Evolutionary conservation across 2,329 filamentous ascomycete species (phyloP), one percentile per base, ranked within the genome.

Genomic region (Hypoxylon sp.): DNA sequence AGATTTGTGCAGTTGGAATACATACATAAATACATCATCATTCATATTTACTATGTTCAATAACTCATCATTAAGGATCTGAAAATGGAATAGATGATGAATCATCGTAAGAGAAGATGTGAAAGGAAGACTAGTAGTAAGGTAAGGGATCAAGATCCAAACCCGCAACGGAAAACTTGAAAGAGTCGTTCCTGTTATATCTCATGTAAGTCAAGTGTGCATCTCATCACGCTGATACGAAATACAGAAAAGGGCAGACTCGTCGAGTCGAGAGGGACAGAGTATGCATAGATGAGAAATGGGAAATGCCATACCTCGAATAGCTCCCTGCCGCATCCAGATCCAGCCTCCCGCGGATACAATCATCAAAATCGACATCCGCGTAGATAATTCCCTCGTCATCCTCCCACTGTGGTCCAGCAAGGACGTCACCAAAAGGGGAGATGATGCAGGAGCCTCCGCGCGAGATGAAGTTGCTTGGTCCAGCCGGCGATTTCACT

Each of bases 361-460:
- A 97, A 72, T 97, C 93, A 51, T 97, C 92, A 74, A 98, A 91
- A 75, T 98, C 93, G 2, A 94, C 90, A 70, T 96, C 92, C 0
- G 88, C 85, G 34, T 87, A 87, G 56, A 94, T 80, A 30, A 97
- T 78, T 0, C 88, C 87, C 3, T 88, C 84, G 60, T 90, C 80
- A 66, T 94, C 90, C 65, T 97, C 92, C 94, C 94, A 97, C 64
- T 96, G 82, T 0, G 94, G 94, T 0, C 92, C 93, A 1, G 89
- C 89, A 1, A 97, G 80, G 0, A 95, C 88, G n/a, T 94, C 87
- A 0, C 94, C 95, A 45, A 91, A 84, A 0, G 94, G 94, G 9
- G 88, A 90, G 25, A 97, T 83, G 71, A 98, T 95, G 74, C 89
- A 91, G 0, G 93, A 96, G 0, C 95, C 95, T 21, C 94, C 94